phyloP scores from a whole-genome alignment of 2,329 filamentous ascomycete genomes.

The Cladophialophora chaetospira region DNA sequence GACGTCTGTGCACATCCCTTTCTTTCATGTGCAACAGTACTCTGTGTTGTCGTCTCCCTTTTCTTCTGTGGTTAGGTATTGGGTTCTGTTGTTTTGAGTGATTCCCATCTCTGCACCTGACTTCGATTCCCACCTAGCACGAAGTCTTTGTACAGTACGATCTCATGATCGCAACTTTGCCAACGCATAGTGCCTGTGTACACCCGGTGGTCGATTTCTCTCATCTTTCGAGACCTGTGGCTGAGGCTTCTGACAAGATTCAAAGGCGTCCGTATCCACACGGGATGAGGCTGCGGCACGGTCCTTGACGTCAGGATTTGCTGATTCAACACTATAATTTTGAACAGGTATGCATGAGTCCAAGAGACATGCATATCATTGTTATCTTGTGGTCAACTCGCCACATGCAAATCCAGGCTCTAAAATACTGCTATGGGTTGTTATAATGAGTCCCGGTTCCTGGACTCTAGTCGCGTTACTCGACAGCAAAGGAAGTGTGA shows the following conservation, averaged over 20 bases:
- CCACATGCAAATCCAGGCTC: too few species aligned
- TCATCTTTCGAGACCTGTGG: background rate
- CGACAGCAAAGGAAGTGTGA: background rate
- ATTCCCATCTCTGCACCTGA: too few species aligned
- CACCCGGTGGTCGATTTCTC: background rate
- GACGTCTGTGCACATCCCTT: too few species aligned
- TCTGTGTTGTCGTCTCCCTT: background rate
- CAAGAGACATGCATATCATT: background rate
- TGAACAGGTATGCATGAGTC: background rate
- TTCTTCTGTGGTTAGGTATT: too few species aligned
- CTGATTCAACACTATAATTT: background rate
- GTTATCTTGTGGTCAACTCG: too few species aligned
- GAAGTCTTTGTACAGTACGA: too few species aligned
- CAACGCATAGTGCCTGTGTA: too few species aligned
- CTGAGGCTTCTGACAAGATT: background rate
- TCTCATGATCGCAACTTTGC: too few species aligned
- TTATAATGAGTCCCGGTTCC: background rate
- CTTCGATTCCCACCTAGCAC: too few species aligned
- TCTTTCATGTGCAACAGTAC: background rate
- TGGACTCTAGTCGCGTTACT: background rate
- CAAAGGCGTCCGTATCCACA: slow-evolving; percentile 3
- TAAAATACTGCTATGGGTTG: too few species aligned
- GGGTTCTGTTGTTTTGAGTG: too few species aligned
- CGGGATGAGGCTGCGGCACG: background rate
- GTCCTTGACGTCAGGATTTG: slow-evolving; percentile 5